These are phyloP conservation scores for Omphalea diandra DNA, from an alignment of 441 rosid species.

Conservation along the genomic window DNA sequence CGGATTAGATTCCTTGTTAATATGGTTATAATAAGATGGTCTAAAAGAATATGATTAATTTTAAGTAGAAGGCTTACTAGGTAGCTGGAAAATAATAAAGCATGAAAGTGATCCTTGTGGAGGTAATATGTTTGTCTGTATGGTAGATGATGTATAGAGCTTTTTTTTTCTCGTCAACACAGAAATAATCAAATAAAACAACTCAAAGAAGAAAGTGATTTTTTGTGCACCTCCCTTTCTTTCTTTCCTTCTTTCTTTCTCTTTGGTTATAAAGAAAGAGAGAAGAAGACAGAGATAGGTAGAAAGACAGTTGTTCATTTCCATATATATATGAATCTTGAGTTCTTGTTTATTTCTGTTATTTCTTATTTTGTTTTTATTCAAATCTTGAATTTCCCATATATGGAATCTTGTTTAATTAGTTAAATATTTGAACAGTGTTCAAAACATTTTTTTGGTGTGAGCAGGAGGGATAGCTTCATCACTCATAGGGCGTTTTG, in stretches of 20 bases:
- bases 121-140: slow-evolving; percentile 18
- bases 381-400: too few relatives aligned
- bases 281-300: slow-evolving; percentile 18
- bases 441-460: too few relatives aligned
- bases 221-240: slow-evolving; percentile 14
- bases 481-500: slow-evolving; percentile 95
- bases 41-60: neutral
- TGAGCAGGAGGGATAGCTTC: slow-evolving; percentile 85
- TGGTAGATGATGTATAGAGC: slow-evolving; percentile 9
- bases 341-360: too few relatives aligned
- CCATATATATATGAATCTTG: too few relatives aligned
- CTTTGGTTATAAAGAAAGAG: neutral
- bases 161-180: slow-evolving; percentile 12
- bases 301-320: neutral
- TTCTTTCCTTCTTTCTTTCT: slow-evolving; percentile 7
- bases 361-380: too few relatives aligned
- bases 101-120: slow-evolving; percentile 27
- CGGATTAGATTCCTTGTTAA: too few relatives aligned
- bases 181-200: neutral
- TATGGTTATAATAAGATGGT: neutral
- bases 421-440: too few relatives aligned
- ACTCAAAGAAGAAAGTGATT: slow-evolving; percentile 15
- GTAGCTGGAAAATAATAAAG: slow-evolving; percentile 1
- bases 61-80: neutral
- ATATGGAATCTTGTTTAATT: too few relatives aligned